Conservation (phyloP, 768 basidiomycete species). For the Hypholoma fasciculare region DNA sequence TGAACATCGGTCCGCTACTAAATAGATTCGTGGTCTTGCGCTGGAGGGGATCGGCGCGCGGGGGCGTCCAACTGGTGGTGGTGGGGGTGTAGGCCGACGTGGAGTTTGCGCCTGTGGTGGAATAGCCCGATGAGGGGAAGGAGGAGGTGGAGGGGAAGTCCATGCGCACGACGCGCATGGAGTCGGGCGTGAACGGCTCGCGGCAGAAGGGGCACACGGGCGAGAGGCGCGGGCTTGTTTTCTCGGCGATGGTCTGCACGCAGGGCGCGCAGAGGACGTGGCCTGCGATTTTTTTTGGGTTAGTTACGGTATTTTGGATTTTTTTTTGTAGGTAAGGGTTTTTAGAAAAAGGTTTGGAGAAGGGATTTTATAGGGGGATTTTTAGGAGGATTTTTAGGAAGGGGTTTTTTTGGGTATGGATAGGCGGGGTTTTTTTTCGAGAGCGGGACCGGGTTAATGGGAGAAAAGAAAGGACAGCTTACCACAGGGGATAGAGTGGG, state of each 20-base stretch:
- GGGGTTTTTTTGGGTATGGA: not conserved
- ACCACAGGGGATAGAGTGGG: slow-evolving; percentile 86
- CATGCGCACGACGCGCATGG: slow-evolving; percentile 75
- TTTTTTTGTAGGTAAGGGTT: too few species aligned
- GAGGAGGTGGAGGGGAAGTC: slow-evolving; percentile 44
- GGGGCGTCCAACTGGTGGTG: slow-evolving; percentile 68
- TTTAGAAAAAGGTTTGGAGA: too few species aligned
- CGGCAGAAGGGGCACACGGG: slow-evolving; percentile 87
- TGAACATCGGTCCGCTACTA: slow-evolving; percentile 36
- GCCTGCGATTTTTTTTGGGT: too few species aligned
- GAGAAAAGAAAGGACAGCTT: too few species aligned
- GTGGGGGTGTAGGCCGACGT: slow-evolving; percentile 22
- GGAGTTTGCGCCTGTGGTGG: too few species aligned
- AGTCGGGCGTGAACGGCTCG: slow-evolving; percentile 66
- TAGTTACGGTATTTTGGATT: too few species aligned
- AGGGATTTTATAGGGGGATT: too few species aligned
- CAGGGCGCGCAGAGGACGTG: slow-evolving; percentile 80
- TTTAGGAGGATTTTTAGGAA: slow-evolving; percentile 14
- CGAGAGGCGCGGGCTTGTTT: slow-evolving; percentile 66
- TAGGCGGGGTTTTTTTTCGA: slow-evolving; percentile 20
- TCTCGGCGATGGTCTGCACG: slow-evolving; percentile 78
- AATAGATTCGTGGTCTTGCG: slow-evolving; percentile 50
- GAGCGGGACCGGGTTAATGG: too few species aligned
- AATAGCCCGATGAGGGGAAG: too few species aligned
- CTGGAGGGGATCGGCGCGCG: slow-evolving; percentile 49